Evolutionary conservation across 306 rosid genomes (phyloP), one percentile per base, ranked within the genome.

Genomic region (Prunus fruticosa): DNA sequence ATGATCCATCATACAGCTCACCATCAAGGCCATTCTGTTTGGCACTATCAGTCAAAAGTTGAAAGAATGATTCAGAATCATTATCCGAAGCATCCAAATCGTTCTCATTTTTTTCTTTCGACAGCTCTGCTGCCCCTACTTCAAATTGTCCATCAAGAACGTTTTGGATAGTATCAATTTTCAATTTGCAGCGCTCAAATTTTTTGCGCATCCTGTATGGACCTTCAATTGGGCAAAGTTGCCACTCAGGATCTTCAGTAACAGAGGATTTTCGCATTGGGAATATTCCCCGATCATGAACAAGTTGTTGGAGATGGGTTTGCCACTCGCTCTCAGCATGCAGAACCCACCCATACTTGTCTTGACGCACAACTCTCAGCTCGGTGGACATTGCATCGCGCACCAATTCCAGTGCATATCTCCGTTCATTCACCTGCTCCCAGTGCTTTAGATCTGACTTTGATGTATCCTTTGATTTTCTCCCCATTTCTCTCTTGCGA

Each of bases 311-410:
- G 28, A 96, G 94, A 91, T 89, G 97, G 77, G 89, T 87, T 81
- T 91, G 93, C 99, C 99, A 96, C 88, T 89, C 97, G 63, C 99
- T 96, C 91, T 96, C 99, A 64, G 99, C 99, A 86, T 96, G 99
- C 68, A 96, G 90, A 91, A 96, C 89, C 99, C 99, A 96, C 47
- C 99, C 99, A 80, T 96, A 96, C 84, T 96, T 96, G 82, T 96
- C 98, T 77, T 96, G 99, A 84, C 99, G 91, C 66, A 96, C 97
- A 82, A 96, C 97, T 87, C 98, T 93, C 84, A 96, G 84, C 87
- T 89, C 99, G 7, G 99, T 89, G 71, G 99, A 88, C 98, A 96
- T 89, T 71, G 96, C 78, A 80, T 96, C 96, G 70, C 99, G 98
- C 46, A 96, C 93, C 87, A 87, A 82, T 82, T 96, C 99, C 72